These are phyloP conservation scores for Madurella fahalii DNA, from an alignment of 2,329 filamentous ascomycete genomes.

Conservation along the genomic window DNA sequence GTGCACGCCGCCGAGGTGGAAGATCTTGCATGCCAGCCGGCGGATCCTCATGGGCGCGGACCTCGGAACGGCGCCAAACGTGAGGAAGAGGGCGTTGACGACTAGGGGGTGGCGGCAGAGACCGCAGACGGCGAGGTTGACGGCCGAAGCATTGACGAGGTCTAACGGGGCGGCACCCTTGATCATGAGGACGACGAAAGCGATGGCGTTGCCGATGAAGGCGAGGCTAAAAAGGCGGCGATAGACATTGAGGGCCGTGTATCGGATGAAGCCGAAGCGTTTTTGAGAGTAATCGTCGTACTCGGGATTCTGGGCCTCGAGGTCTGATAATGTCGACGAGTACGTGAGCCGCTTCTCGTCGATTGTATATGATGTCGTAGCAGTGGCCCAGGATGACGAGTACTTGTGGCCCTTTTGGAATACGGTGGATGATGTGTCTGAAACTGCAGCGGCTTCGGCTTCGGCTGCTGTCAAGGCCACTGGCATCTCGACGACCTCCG, in stretches of 20 bases:
- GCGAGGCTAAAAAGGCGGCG: conserved; percentile 53
- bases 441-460: too few relatives aligned
- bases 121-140: conserved; percentile 47
- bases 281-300: conserved; percentile 17
- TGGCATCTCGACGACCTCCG: too few relatives aligned
- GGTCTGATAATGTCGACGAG: conserved; percentile 8
- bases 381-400: neutral
- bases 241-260: conserved; percentile 50
- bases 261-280: conserved; percentile 31
- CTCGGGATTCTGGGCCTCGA: conserved; percentile 20
- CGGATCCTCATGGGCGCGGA: conserved; percentile 46
- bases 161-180: conserved; percentile 28
- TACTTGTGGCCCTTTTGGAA: neutral
- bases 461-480: too few relatives aligned
- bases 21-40: conserved; percentile 46
- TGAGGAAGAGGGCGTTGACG: conserved; percentile 49
- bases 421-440: too few relatives aligned
- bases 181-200: conserved; percentile 41
- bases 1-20: conserved; percentile 50
- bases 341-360: too few relatives aligned
- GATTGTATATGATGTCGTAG: too few relatives aligned
- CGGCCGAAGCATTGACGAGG: conserved; percentile 23
- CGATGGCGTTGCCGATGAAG: conserved; percentile 47
- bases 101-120: conserved; percentile 51
- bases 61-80: conserved; percentile 39